Percentiles rank a stretch among this genome's conserved stretches.
Conservation (phyloP, 192 early-diverging fungal genomes). For the Coemansia sp. region DNA sequence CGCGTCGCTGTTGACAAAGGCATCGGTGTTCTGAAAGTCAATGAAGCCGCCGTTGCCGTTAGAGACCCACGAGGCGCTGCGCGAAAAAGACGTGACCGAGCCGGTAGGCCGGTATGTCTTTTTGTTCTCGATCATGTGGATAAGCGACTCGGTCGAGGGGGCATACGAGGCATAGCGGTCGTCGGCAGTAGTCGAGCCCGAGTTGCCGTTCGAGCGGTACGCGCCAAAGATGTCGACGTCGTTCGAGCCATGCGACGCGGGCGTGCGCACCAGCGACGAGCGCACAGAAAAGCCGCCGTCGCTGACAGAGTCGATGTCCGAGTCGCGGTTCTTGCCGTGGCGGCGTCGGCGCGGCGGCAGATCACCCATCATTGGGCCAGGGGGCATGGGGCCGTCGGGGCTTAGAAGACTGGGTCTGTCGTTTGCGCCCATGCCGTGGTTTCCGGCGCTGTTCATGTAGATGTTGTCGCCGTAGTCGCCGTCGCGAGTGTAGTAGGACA, state of each 20-base stretch:
- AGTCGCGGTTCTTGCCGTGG: constrained; percentile 49
- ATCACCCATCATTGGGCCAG: constrained; percentile 49
- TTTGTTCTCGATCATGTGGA: constrained; percentile 66
- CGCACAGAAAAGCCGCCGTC: constrained; percentile 56
- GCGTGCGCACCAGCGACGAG: constrained; percentile 58
- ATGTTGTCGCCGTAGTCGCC: constrained; percentile 42
- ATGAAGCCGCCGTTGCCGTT: constrained; percentile 52
- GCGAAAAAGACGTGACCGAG: constrained; percentile 58
- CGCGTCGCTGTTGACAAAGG: constrained; percentile 44
- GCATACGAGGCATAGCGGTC: constrained; percentile 68
- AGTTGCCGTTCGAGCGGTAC: constrained; percentile 38
- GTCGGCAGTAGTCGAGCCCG: constrained; percentile 51
- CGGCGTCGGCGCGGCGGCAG: constrained; percentile 50
- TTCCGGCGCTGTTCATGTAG: constrained; percentile 31
- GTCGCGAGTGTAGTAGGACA: constrained; percentile 56
- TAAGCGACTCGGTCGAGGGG: constrained; percentile 66
- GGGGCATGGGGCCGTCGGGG: constrained; percentile 51
- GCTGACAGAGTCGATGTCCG: constrained; percentile 55
- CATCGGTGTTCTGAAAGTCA: constrained; percentile 55
- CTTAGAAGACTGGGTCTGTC: constrained; percentile 46
- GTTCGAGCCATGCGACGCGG: constrained; percentile 49
- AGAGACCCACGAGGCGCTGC: constrained; percentile 58
- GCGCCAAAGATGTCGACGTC: constrained; percentile 57
- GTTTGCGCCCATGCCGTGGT: constrained; percentile 15
- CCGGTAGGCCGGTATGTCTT: constrained; percentile 56